Evolutionary conservation across 1,284 basidiomycete species (phyloP), one percentile per base, ranked within the genome.

Genomic region (Sanghuangporus baumii): DNA sequence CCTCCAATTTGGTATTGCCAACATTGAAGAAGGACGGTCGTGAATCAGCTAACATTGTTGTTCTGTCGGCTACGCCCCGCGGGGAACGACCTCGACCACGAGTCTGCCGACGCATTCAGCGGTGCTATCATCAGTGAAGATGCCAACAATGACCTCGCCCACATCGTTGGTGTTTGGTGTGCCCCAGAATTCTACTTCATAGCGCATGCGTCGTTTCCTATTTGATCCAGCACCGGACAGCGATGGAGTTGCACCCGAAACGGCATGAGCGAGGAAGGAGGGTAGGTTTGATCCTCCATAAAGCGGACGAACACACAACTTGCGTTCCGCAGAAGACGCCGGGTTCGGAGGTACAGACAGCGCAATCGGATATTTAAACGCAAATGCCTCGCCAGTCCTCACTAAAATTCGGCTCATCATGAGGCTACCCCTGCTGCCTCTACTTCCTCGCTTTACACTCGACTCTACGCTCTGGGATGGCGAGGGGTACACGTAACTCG

Each of bases 381-480:
- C 80, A 78, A 88, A 88, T 62, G 75, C 77, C 69, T 88, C 85
- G 26, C 84, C 84, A 1, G 76, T 74, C 40, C 85, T 78, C 26
- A 84, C 79, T 59, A 87, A 73, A 68, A 82, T 81, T 40, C 81
- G 78, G 51, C 76, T 75, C 14, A 74, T 63, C 51, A 60, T 55
- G 18, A 62, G 61, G 37, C 56, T 62, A 12, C 61, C 48, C 14
- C 61, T 16, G 20, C 73, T 51, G 66, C 66, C 18, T 40, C 43
- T 60, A 47, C 57, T 59, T 40, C 43, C 73, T 62, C 56, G 68
- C 61, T 16, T 67, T 66, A 79, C 78, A 11, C 83, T 85, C 1
- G 84, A 85, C 66, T 84, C 85, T 23, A 86, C 71, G 7, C 85
- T 84, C 3, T 84, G 82, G 68, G 84, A 84, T 4, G 86, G 62